Percentiles rank a stretch among this genome's conserved stretches.
Evolutionary conservation across 2,329 filamentous ascomycete genomes (phyloP).

Genomic region (Colletotrichum phormii): DNA sequence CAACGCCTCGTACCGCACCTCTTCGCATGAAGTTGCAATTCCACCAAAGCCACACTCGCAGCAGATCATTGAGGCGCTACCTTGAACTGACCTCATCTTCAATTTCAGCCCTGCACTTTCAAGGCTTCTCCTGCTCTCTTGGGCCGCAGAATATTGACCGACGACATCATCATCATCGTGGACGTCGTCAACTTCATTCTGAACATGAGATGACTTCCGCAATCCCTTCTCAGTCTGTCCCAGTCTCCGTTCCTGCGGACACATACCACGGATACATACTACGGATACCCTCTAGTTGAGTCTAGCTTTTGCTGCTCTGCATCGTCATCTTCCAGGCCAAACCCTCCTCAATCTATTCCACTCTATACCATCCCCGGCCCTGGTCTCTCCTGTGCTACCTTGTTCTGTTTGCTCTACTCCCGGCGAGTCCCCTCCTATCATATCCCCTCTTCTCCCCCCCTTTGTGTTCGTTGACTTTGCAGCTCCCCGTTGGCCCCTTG

Average conservation of each 20-base stretch:
- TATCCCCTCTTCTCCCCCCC: slow-evolving; percentile 10
- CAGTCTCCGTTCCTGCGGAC: too few relatives aligned
- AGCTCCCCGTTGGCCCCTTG: background rate
- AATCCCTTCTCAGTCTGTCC: background rate
- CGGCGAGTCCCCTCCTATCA: slow-evolving; percentile 4
- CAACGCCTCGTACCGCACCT: slow-evolving; percentile 5
- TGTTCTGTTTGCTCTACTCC: slow-evolving; percentile 8
- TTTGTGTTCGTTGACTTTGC: slow-evolving; percentile 20
- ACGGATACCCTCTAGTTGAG: background rate
- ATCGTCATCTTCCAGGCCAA: background rate
- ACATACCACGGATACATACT: background rate
- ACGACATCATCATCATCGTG: background rate
- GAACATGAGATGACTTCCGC: background rate
- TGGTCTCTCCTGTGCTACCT: slow-evolving; percentile 9
- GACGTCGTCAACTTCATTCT: background rate
- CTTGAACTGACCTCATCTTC: slow-evolving; percentile 15
- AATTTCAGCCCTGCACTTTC: slow-evolving; percentile 21
- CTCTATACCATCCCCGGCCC: background rate
- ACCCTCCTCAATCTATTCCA: background rate
- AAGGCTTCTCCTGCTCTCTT: background rate
- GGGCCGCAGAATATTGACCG: slow-evolving; percentile 1
- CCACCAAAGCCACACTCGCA: slow-evolving; percentile 34
- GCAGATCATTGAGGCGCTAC: slow-evolving; percentile 35
- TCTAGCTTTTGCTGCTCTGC: background rate
- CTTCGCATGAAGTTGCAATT: slow-evolving; percentile 35